These are phyloP conservation scores for Diaporthe longicolla DNA, from an alignment of 2,329 filamentous ascomycete genomes.

Conservation along the genomic window DNA sequence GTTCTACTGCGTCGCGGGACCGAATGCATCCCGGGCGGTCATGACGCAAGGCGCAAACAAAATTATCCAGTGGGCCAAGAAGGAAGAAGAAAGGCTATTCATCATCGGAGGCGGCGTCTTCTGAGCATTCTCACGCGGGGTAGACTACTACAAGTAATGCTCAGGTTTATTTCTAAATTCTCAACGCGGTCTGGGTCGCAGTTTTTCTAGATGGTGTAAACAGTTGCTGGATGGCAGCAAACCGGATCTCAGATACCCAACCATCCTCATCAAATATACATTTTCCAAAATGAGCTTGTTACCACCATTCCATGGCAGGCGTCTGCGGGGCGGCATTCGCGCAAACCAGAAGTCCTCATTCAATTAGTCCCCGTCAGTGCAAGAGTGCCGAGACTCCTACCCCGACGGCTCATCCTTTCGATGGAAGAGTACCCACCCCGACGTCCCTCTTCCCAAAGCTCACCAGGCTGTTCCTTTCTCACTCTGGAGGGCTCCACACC, in stretches of 20 bases:
- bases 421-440: neutral
- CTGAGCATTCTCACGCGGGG: constrained; percentile 49
- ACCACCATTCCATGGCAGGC: neutral
- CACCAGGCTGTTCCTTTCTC: neutral
- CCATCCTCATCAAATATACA: neutral
- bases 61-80: constrained; percentile 90
- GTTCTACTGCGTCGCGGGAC: constrained; percentile 93
- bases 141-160: neutral
- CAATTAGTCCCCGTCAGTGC: neutral
- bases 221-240: constrained; percentile 7
- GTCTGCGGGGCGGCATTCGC: neutral
- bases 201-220: neutral
- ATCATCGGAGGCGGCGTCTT: constrained; percentile 98
- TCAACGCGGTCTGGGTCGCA: neutral
- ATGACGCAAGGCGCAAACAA: constrained; percentile 90
- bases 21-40: constrained; percentile 73
- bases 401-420: neutral
- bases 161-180: neutral
- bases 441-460: no score
- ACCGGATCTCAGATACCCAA: neutral
- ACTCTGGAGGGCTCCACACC: neutral
- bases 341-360: no score
- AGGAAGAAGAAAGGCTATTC: constrained; percentile 94
- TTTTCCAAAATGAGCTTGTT: neutral
- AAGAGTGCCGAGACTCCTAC: constrained; percentile 1